Conservation (phyloP, 768 basidiomycete species). For the Tulasnella sp. region DNA sequence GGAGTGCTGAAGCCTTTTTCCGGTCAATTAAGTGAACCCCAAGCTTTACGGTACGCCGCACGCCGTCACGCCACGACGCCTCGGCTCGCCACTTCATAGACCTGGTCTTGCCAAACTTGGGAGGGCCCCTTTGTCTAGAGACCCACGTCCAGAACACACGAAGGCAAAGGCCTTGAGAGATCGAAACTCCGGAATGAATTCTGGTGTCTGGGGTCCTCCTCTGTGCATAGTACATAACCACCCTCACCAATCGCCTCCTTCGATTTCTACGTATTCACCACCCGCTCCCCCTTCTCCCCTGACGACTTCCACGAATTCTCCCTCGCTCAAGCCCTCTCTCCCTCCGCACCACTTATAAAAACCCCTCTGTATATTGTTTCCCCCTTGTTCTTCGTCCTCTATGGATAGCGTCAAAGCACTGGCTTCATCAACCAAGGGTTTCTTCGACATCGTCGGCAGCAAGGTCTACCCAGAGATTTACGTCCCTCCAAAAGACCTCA, state of each 20-base stretch:
- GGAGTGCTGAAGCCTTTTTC: not conserved
- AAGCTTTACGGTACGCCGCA: not conserved
- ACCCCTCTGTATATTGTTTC: not conserved
- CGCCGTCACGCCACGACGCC: not conserved
- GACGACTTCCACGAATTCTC: not conserved
- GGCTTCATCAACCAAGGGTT: conserved; percentile 12
- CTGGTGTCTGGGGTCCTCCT: not conserved
- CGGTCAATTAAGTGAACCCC: not conserved
- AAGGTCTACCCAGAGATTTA: conserved; percentile 12
- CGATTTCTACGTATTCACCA: not conserved
- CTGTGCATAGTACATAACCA: not conserved
- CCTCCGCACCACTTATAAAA: not conserved
- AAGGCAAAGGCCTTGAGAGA: not conserved
- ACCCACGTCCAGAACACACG: not conserved
- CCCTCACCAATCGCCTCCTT: not conserved
- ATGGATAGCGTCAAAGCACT: conserved; percentile 6
- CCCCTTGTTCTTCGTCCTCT: not conserved
- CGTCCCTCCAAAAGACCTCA: conserved; percentile 14
- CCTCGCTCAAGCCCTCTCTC: not conserved
- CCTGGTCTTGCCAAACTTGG: not conserved
- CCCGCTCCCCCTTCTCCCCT: not conserved
- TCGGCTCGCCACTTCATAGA: not conserved
- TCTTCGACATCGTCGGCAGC: conserved; percentile 16
- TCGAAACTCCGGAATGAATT: not conserved
- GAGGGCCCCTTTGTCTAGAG: not conserved